Percentiles rank a stretch among this genome's conserved stretches.
Evolutionary conservation across 2,329 filamentous ascomycete genomes (phyloP).

Genomic region (Taxawa tesnikishii): DNA sequence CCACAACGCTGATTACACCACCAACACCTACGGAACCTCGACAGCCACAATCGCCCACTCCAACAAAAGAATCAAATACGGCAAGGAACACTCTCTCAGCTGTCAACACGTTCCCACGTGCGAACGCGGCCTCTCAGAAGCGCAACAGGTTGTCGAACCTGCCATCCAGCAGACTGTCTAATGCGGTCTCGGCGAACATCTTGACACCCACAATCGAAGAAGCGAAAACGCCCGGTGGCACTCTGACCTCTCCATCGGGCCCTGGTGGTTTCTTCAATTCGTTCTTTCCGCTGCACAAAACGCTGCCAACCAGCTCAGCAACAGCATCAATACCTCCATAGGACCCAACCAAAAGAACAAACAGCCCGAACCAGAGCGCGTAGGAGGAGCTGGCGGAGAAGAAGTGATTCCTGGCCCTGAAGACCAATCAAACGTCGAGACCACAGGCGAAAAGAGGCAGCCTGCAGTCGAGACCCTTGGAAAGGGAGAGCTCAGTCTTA

Average conservation of each 20-base stretch:
- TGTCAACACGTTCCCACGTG: conserved; percentile 1
- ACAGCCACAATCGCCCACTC: conserved; percentile 11
- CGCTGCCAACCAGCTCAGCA: conserved; percentile 65
- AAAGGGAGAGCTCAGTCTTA: conserved; percentile 76
- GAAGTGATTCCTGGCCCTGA: conserved; percentile 26
- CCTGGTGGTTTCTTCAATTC: conserved; percentile 75
- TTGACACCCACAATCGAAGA: conserved; percentile 69
- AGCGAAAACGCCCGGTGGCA: conserved; percentile 44
- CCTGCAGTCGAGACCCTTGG: conserved; percentile 81
- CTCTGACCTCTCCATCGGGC: conserved; percentile 32
- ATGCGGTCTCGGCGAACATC: conserved; percentile 51
- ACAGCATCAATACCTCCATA: conserved; percentile 55
- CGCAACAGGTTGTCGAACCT: conserved; percentile 6
- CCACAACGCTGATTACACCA: conserved; percentile 50
- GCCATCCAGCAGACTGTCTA: conserved; percentile 70
- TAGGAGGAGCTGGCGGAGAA: conserved; percentile 20
- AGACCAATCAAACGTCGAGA: conserved; percentile 10
- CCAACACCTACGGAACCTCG: conserved; percentile 45
- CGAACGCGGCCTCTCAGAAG: conserved; percentile 4
- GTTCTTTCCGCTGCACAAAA: conserved; percentile 84
- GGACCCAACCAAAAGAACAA: conserved; percentile 37
- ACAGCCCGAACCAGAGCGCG: conserved; percentile 18
- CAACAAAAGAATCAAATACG: conserved; percentile 24
- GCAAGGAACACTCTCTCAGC: neutral
- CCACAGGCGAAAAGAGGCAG: conserved; percentile 46